phyloP scores from a whole-genome alignment of 176 grass and related monocot species.

The Dactylis glomerata region DNA sequence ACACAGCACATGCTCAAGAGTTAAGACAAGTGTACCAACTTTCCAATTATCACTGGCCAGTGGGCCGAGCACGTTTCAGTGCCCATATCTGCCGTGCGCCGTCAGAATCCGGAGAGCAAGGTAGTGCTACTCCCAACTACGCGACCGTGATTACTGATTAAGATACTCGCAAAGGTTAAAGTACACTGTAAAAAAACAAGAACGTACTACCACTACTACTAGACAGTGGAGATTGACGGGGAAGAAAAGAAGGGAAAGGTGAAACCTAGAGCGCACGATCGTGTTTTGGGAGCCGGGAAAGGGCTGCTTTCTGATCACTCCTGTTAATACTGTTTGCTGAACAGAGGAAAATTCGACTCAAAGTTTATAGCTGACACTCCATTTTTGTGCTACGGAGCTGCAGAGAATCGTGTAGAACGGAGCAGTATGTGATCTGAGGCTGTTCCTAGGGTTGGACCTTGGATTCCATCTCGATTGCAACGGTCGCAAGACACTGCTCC shows the following conservation, averaged over 20 bases:
- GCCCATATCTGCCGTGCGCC: background rate
- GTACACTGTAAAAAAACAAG: background rate
- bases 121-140: background rate
- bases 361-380: background rate
- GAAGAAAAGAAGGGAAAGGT: background rate
- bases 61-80: background rate
- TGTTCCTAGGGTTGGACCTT: background rate
- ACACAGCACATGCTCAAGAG: background rate
- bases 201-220: background rate
- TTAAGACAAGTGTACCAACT: background rate
- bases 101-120: background rate
- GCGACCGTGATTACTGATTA: background rate
- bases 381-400: background rate
- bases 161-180: background rate
- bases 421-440: background rate
- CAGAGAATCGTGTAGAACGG: background rate
- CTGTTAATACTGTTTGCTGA: background rate
- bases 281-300: conserved; percentile 7
- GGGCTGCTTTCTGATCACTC: background rate
- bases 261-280: background rate
- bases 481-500: conserved; percentile 6
- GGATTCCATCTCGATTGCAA: conserved; percentile 32
- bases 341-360: background rate
- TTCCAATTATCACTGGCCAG: background rate
- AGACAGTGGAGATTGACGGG: background rate